A percentile compares a stretch with the other conserved stretches of the same genome.
phyloP scores from a whole-genome alignment of 805 yeast genomes.

The Saccharomycopsis synnaedendra region DNA sequence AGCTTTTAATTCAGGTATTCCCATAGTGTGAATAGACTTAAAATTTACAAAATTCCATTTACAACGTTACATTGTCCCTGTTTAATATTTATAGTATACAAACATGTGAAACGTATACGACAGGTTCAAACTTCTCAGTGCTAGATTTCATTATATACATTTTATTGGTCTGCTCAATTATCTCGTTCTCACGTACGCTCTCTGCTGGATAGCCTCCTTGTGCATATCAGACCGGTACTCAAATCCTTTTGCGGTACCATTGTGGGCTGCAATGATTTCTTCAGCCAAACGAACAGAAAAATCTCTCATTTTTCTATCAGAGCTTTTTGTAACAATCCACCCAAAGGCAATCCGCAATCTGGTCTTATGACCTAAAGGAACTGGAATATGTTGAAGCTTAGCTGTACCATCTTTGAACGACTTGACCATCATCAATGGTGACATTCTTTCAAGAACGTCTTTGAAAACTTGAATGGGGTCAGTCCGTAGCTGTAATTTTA shows the following conservation, averaged over 20 bases:
- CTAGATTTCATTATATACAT: too few species aligned
- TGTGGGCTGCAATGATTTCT: slow-evolving; percentile 67
- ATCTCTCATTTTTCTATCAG: slow-evolving; percentile 67
- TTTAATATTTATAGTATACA: too few species aligned
- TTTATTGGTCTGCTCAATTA: background rate
- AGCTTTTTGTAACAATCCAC: slow-evolving; percentile 84
- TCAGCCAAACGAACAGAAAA: slow-evolving; percentile 85
- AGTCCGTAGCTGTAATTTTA: slow-evolving; percentile 52
- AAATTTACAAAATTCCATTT: too few species aligned
- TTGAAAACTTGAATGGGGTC: slow-evolving; percentile 76
- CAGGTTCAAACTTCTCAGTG: too few species aligned
- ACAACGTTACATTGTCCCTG: too few species aligned
- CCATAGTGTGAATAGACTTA: too few species aligned
- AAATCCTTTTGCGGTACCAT: slow-evolving; percentile 72
- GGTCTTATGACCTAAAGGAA: slow-evolving; percentile 72
- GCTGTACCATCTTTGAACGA: slow-evolving; percentile 80
- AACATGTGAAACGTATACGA: too few species aligned
- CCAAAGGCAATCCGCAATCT: slow-evolving; percentile 76
- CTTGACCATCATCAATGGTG: slow-evolving; percentile 73
- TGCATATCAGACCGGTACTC: slow-evolving; percentile 80
- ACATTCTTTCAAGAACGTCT: slow-evolving; percentile 66
- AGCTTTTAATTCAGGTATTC: too few species aligned
- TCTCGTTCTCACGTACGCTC: slow-evolving; percentile 52
- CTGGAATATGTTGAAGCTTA: slow-evolving; percentile 69
- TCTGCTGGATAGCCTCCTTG: slow-evolving; percentile 76